Evolutionary conservation across 192 early-diverging fungal species (phyloP).

Genomic region (Dispira parvispora): DNA sequence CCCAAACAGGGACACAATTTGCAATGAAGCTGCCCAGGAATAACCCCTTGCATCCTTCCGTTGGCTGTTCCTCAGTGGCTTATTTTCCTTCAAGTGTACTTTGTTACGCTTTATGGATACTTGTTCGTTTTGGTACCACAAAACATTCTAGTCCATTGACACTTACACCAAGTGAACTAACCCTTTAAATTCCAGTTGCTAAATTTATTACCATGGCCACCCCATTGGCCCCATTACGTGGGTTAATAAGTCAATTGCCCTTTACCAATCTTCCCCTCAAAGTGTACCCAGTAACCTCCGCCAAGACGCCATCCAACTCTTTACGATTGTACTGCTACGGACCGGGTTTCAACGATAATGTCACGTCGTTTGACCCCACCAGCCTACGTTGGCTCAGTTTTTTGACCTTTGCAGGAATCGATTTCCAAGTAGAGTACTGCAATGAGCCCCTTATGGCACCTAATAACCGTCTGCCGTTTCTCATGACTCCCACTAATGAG

Average conservation of each 20-base stretch:
- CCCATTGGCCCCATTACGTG: background rate
- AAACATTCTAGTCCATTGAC: no score
- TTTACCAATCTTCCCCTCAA: slow-evolving; percentile 2
- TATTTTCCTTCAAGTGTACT: no score
- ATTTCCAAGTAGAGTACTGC: slow-evolving; percentile 4
- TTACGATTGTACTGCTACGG: slow-evolving; percentile 1
- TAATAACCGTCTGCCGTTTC: background rate
- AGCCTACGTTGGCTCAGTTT: background rate
- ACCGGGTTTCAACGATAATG: slow-evolving; percentile 7
- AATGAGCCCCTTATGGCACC: slow-evolving; percentile 4
- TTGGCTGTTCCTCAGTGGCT: no score
- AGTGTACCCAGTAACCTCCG: background rate
- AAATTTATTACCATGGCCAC: background rate
- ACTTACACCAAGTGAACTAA: no score
- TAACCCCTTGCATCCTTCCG: no score
- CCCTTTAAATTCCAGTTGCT: no score
- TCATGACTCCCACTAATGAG: background rate
- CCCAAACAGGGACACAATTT: no score
- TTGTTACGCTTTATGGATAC: no score
- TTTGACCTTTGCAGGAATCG: background rate
- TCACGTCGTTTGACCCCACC: slow-evolving; percentile 1
- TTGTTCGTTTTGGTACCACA: no score
- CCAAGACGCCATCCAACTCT: background rate
- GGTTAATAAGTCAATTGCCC: background rate
- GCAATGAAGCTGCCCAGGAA: no score